Base-by-base conservation (phyloP, 2,329 filamentous ascomycete genomes). In the Colletotrichum scovillei region DNA sequence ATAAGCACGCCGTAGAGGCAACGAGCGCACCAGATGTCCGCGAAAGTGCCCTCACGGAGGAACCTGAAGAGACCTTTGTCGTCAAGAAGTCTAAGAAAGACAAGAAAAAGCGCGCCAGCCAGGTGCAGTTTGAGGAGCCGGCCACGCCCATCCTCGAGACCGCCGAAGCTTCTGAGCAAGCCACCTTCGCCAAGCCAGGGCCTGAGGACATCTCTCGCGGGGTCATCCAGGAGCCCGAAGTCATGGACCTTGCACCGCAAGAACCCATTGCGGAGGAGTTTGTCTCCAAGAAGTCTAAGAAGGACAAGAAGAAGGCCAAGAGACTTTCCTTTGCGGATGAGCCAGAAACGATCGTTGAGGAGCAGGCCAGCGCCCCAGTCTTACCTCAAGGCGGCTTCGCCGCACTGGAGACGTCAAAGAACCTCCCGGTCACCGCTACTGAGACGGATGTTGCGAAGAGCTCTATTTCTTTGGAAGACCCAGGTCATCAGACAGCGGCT, bases 1-100 rank as follows among this genome's bases (percentile, higher is more conserved):
- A 26, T 22, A 26, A 38, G 8, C 55, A 24, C 30, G 12, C 16
- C 24, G 11, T 55, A 28, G 58, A 72, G 5, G 38, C 19, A 30
- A 22, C 42, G 24, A 42, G 22, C 16, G 66, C 73, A 46, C 38
- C 46, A 24, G 30, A 62, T n/a, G 64, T 12, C 14, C 58, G 52
- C 30, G 73, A 69, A 59, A 65, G 69, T 56, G 22, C 42, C 16
- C 62, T 66, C 22, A 55, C 65, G 38, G 69, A 76, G 32, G 35
- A 73, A 28, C 63, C 42, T 9, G 66, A 68, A 12, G 46, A 64
- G 4, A 24, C 42, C 7, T 58, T 67, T 52, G 72, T 75, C 46
- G 76, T 68, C 63, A 82, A 83, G 73, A 82, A 82, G 67, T 78
- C 79, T 14, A 84, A 84, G 77, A 84, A 86, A 70, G 79, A 79